Evolutionary conservation across 768 basidiomycete genomes (phyloP), one percentile per base, ranked within the genome.

Genomic region (Boletales sp.): DNA sequence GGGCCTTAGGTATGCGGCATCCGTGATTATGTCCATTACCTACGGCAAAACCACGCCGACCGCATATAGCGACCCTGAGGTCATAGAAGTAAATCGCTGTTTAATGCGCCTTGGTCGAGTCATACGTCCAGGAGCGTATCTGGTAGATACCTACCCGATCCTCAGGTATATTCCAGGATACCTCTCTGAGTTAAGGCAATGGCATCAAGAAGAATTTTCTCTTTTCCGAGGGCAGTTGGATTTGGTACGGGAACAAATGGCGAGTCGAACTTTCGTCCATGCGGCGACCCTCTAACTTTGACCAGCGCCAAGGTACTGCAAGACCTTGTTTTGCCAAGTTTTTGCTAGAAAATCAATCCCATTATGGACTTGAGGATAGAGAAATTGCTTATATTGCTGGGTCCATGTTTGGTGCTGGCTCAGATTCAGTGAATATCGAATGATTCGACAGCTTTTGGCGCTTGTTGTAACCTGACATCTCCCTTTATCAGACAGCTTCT

Each of bases 111-210:
- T 75, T 4, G 63, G 66, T 18, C 44, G 44, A 12, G 61, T 54
- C 0, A 44, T 71, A 15, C 53, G 45, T 7, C 55, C 61, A 0
- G 65, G 65, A 30, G 48, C 57, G 12, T 67, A 61, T 38, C 57
- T 62, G n/a, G 63, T 67, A 25, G 65, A 67, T 38, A 48, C 50
- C 4, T 59, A 50, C 33, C 65, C 65, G 5, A 54, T 59, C 31
- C 46, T 67, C 1, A 44, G 41, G 42, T 61, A 61, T 10, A 33
- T 67, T 13, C 65, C 65, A 1, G 57, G 59, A 7, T 63, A 83
- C 55, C 69, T 82, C 12, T 72, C 73, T 4, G 75, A 80, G 50
- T 65, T 87, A 7, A 74, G 72, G 50, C 67, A 71, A 4, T 81
- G 80, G 35, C 84, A 86, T 54, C n/a, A 55, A 30, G 69, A 74